Evolutionary conservation across 2,329 filamentous ascomycete species (phyloP), one percentile per base, ranked within the genome.

Genomic region (Sclerotinia minor): DNA sequence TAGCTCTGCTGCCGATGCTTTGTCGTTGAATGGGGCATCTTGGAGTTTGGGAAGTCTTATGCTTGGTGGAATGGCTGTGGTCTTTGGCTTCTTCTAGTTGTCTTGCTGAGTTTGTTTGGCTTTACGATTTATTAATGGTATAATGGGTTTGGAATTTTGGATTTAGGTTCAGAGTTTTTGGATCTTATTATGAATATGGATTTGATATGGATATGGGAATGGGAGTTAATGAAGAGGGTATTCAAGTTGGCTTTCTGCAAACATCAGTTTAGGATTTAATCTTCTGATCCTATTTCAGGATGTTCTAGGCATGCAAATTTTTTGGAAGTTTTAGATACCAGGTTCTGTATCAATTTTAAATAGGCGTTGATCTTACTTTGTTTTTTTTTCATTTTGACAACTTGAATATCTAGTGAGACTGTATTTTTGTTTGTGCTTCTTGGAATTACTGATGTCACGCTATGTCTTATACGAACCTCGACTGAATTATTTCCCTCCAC

Each of bases 71-170:
- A 50, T 67, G 47, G 65, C 65, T 17, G 55, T 63, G 21, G 24
- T 67, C 21, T 67, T 67, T 53, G 55, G 65, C 50, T 52, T 67
- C 35, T 61, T 67, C 54, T 67, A 63, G 29, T 52, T 61, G 32
- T 24, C 35, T 57, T 19, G 17, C 7, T 9, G n/a, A 26, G 5
- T 32, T 26, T 21, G 44, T n/a, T 38, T 65, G 29, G 24, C 8
- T 65, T 59, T 17, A 65, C n/a, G 44, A 41, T 49, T 24, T 5
- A 15, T 41, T 60, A 52, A 50, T 60, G 50, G 24, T 41, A 60
- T 66, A 21, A 49, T 50, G 29, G 54, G 45, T 29, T 29, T 29
- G 29, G 29, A 29, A 24, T 49, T 21, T 47, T 24, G 21, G 21
- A 47, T n/a, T 65, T 24, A 41, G 2, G 19, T n/a, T 61, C 24